These are phyloP conservation scores for Pyrenochaeta sp. DNA, from an alignment of 2,329 filamentous ascomycete genomes.

Conservation along the genomic window DNA sequence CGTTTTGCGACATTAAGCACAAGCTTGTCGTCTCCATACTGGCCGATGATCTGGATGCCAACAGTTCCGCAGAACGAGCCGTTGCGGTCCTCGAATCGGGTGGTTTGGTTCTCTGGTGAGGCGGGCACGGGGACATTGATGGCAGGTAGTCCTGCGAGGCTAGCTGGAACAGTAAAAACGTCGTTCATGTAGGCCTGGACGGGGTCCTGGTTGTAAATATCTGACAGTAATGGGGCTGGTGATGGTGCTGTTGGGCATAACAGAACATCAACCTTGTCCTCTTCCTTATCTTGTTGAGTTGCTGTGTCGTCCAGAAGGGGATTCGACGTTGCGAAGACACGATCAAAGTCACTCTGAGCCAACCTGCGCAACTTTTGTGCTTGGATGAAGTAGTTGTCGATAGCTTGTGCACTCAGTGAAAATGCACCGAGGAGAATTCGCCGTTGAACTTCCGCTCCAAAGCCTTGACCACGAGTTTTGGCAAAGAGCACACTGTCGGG, in stretches of 20 bases:
- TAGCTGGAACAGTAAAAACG: constrained; percentile 94
- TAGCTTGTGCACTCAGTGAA: constrained; percentile 85
- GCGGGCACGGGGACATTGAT: constrained; percentile 77
- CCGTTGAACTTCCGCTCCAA: constrained; percentile 85
- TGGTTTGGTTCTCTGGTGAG: constrained; percentile 30
- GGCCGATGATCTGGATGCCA: constrained; percentile 81
- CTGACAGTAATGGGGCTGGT: constrained; percentile 70
- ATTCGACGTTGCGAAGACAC: constrained; percentile 75
- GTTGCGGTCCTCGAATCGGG: constrained; percentile 34
- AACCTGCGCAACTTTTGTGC: constrained; percentile 87
- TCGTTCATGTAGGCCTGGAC: constrained; percentile 91
- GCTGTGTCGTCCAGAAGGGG: constrained; percentile 62
- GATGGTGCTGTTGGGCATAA: constrained; percentile 88
- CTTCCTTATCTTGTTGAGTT: constrained; percentile 50
- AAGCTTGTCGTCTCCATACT: constrained; percentile 77
- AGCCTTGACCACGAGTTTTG: constrained; percentile 74
- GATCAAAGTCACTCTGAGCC: constrained; percentile 86
- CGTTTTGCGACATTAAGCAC: constrained; percentile 66
- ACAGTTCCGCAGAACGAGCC: constrained; percentile 46
- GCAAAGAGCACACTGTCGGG: constrained; percentile 70
- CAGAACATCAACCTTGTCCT: constrained; percentile 81
- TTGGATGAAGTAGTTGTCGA: constrained; percentile 96
- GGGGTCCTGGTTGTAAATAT: constrained; percentile 62
- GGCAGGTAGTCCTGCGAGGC: constrained; percentile 87
- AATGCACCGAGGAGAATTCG: constrained; percentile 91